Percentiles rank a stretch among this genome's conserved stretches.
These are phyloP conservation scores for Hortiboletus rubellus DNA, from an alignment of 1,284 basidiomycete species.

Conservation along the genomic window DNA sequence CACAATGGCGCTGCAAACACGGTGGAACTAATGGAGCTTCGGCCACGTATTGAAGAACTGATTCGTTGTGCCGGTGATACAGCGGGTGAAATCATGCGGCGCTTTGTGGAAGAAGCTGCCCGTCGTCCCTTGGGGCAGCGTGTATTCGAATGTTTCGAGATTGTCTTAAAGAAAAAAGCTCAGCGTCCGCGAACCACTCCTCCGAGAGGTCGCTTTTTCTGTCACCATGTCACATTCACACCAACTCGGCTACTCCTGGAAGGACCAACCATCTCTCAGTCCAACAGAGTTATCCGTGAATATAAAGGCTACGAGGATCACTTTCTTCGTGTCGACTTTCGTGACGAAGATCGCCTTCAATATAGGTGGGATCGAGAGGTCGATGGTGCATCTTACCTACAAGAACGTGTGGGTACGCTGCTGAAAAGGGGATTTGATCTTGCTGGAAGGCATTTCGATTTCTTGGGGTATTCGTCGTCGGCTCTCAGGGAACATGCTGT, in stretches of 20 bases:
- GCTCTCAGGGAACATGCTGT: constrained; percentile 69
- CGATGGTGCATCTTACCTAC: constrained; percentile 56
- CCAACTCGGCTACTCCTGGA: constrained; percentile 71
- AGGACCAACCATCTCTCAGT: constrained; percentile 69
- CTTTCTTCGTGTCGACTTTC: constrained; percentile 77
- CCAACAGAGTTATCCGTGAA: constrained; percentile 62
- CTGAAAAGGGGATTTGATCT: constrained; percentile 65
- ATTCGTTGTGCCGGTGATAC: constrained; percentile 31
- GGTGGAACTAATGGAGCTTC: constrained; percentile 49
- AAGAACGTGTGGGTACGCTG: constrained; percentile 60
- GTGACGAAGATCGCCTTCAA: constrained; percentile 70
- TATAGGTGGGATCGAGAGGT: constrained; percentile 68
- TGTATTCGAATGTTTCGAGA: constrained; percentile 50
- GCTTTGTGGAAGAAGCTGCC: constrained; percentile 49
- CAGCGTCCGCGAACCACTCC: constrained; percentile 16
- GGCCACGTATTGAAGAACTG: constrained; percentile 44
- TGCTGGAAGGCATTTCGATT: constrained; percentile 67
- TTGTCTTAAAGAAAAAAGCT: constrained; percentile 34
- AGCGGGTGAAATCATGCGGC: constrained; percentile 51
- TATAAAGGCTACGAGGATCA: constrained; percentile 58
- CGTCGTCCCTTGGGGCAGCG: constrained; percentile 44
- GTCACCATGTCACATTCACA: constrained; percentile 67
- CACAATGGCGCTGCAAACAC: constrained; percentile 60
- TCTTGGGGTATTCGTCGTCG: constrained; percentile 72
- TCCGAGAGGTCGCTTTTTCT: constrained; percentile 44